Evolutionary conservation across 192 early-diverging fungal genomes (phyloP).

Genomic region (Helicostylum pulchrum): DNA sequence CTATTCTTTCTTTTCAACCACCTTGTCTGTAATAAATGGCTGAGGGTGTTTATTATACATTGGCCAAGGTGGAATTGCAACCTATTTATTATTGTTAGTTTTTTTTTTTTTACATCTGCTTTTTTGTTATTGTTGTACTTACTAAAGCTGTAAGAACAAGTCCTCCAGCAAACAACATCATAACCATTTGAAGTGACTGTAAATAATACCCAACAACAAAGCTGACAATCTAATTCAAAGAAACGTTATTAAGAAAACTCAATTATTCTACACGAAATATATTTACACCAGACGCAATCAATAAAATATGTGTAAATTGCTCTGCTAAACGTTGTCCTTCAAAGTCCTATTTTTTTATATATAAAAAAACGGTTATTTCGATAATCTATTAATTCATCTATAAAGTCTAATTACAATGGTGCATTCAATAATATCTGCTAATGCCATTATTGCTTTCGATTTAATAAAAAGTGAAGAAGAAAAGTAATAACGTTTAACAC

Average conservation of each 20-base stretch:
- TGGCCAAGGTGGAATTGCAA: slow-evolving; percentile 23
- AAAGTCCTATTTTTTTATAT: slow-evolving; percentile 9
- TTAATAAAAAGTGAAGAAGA: too few species aligned
- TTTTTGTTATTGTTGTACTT: neutral
- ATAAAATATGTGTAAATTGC: neutral
- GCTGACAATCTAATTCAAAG: neutral
- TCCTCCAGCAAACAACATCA: slow-evolving; percentile 5
- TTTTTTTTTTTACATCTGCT: neutral
- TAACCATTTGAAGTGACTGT: slow-evolving; percentile 9
- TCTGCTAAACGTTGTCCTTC: slow-evolving; percentile 10
- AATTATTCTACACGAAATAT: neutral
- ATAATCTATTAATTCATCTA: neutral
- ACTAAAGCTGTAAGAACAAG: slow-evolving; percentile 5
- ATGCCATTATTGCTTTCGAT: too few species aligned
- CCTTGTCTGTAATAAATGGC: neutral
- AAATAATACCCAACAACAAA: slow-evolving; percentile 13
- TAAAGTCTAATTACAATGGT: neutral
- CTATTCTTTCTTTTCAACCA: neutral
- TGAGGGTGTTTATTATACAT: slow-evolving; percentile 19
- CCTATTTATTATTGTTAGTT: neutral
- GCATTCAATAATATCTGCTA: slow-evolving; percentile 2
- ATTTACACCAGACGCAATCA: slow-evolving; percentile 15
- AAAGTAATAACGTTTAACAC: too few species aligned
- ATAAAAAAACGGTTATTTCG: neutral
- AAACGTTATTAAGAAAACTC: neutral